Base-by-base conservation (phyloP, 1,284 basidiomycete genomes). In the Ceratobasidium sp. region DNA sequence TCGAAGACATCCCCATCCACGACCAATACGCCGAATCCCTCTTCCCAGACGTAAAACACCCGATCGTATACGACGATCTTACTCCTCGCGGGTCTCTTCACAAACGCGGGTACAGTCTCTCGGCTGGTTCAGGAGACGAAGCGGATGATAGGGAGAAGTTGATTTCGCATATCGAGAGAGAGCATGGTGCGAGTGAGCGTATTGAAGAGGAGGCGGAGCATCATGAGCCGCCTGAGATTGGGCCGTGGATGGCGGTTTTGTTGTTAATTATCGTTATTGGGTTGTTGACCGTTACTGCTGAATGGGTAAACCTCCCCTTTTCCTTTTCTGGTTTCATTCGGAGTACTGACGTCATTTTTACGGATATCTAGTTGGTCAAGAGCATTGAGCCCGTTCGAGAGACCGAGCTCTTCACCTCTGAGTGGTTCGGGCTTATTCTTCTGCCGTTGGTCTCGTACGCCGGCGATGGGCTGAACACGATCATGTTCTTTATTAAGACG, bases 381-480 rank as follows among this genome's bases (percentile, higher is more conserved):
- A 88, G 87, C 75, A 86, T 91, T 47, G 87, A 90, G 59, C 83
- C 82, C 41, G 86, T 91, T n/a, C 84, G 86, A 27, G 82, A 86
- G 75, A 71, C 78, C 17, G 80, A 82, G 3, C 75, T 80, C 0
- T 76, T 79, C 33, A 75, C 77, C 0, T 73, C 77, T 50, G 77
- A 78, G 56, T 91, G 89, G 89, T 91, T 92, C 79, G 91, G 91
- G 29, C 82, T 92, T 72, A 85, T 92, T 56, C 83, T 93, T 3
- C 85, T 92, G 1, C 91, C 91, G 0, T 82, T 92, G 62, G 86
- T 91, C 9, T 91, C 91, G 1, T 93, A 90, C 81, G 87, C 89
- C 5, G 90, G 89, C 1, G 90, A 92, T 79, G 91, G 89, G 50
- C 82, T 85, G 19, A 84, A 91, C 45, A 86, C 89, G 0, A 80